Conservation (phyloP, 1,139 yeast genomes). For the Geotrichum cucujoidarum region DNA sequence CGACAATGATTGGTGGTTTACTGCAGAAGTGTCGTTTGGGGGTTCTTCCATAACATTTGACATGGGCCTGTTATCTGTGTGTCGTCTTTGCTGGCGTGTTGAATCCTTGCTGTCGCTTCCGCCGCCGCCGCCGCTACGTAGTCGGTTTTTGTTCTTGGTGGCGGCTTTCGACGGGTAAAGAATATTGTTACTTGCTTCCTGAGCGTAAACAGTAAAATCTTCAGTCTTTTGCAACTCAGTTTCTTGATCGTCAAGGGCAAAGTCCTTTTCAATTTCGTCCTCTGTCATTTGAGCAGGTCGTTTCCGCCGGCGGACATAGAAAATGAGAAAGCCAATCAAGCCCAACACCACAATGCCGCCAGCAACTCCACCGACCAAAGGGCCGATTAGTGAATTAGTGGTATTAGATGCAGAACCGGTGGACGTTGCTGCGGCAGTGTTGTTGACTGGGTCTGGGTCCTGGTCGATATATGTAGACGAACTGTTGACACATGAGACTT, state of each 20-base stretch:
- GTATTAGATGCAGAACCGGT: background rate
- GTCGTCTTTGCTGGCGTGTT: too few species aligned
- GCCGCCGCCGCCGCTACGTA: background rate
- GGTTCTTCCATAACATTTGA: constrained; percentile 6
- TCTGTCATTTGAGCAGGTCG: background rate
- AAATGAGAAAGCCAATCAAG: background rate
- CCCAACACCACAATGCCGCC: constrained; percentile 7
- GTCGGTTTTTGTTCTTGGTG: background rate
- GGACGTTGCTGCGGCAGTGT: constrained; percentile 9
- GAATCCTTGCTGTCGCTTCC: too few species aligned
- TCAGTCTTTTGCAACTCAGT: background rate
- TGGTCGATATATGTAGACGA: constrained; percentile 7
- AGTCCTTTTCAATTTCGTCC: background rate
- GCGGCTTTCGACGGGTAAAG: constrained; percentile 1
- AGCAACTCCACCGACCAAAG: constrained; percentile 19
- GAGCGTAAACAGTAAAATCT: background rate
- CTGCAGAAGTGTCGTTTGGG: background rate
- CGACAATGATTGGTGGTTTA: constrained; percentile 6
- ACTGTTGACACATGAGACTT: constrained; percentile 17
- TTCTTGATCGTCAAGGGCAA: background rate
- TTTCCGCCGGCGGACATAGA: constrained; percentile 12
- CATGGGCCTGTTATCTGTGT: background rate
- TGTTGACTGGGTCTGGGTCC: background rate
- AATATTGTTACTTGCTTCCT: constrained; percentile 2
- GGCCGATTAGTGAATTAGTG: constrained; percentile 14